Evolutionary conservation across 2,329 filamentous ascomycete genomes (phyloP).

Genomic region (Fusarium incarnatum): DNA sequence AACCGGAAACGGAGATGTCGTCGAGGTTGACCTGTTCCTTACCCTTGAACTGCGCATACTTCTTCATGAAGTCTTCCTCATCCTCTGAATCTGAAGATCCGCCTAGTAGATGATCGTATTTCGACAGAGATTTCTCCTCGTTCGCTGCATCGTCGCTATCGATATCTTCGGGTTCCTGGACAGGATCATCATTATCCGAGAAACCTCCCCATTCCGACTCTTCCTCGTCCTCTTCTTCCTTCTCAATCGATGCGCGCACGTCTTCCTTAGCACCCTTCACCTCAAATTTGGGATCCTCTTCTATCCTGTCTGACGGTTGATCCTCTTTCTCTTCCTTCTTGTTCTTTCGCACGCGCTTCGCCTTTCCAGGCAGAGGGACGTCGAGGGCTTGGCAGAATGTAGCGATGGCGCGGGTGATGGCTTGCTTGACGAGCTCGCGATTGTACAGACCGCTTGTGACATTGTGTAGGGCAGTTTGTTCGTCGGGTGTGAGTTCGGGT

Average conservation of each 20-base stretch:
- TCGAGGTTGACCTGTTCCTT: constrained; percentile 54
- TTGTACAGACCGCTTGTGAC: constrained; percentile 70
- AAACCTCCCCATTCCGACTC: constrained; percentile 55
- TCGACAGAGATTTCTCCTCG: constrained; percentile 53
- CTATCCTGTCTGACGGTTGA: constrained; percentile 43
- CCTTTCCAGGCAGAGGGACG: constrained; percentile 59
- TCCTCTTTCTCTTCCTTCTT: constrained; percentile 50
- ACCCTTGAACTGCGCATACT: constrained; percentile 48
- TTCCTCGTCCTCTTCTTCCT: constrained; percentile 45
- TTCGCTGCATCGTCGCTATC: constrained; percentile 45
- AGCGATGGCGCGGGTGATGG: constrained; percentile 61
- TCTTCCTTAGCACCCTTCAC: constrained; percentile 34
- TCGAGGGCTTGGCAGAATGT: constrained; percentile 62
- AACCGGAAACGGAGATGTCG: constrained; percentile 55
- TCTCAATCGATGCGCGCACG: constrained; percentile 37
- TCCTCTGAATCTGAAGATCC: constrained; percentile 56
- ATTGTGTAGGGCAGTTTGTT: constrained; percentile 65
- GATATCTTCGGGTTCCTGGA: constrained; percentile 27
- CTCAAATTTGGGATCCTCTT: constrained; percentile 27
- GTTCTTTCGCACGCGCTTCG: constrained; percentile 49
- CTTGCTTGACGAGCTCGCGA: constrained; percentile 61
- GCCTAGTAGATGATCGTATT: constrained; percentile 60
- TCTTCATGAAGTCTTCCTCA: constrained; percentile 55
- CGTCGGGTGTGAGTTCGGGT: constrained; percentile 64
- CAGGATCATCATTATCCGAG: constrained; percentile 42